Evolutionary conservation across 2,329 filamentous ascomycete species (phyloP).

Genomic region (Immersiporthe knoxdaviesiana): DNA sequence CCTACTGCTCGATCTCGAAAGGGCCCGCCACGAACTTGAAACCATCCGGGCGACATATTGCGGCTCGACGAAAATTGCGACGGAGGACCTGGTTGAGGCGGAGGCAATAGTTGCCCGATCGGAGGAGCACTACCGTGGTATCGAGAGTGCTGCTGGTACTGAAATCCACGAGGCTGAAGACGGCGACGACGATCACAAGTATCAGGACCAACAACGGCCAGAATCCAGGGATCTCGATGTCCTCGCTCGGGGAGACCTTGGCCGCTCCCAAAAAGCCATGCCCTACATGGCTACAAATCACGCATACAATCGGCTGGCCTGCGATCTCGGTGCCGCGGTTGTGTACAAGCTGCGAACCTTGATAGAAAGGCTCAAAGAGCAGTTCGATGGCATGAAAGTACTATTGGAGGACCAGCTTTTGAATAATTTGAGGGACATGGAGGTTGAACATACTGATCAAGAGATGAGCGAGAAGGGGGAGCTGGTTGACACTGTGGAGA

Average conservation of each 20-base stretch:
- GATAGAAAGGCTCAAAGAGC: too few species aligned
- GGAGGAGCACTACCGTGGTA: background rate
- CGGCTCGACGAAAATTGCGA: background rate
- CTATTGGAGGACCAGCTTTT: too few species aligned
- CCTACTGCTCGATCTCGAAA: background rate
- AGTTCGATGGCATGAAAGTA: too few species aligned
- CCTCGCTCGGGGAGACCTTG: background rate
- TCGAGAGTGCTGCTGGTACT: background rate
- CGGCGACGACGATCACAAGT: background rate
- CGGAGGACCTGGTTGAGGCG: rapidly evolving
- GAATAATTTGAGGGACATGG: too few species aligned
- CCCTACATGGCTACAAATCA: background rate
- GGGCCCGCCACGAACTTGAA: background rate
- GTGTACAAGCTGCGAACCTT: too few species aligned
- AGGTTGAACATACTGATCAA: too few species aligned
- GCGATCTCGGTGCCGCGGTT: background rate
- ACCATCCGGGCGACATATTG: background rate
- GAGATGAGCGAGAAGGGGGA: too few species aligned
- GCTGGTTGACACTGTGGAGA: too few species aligned
- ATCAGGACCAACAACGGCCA: background rate
- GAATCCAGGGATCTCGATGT: background rate
- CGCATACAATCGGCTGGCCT: background rate
- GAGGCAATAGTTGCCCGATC: background rate
- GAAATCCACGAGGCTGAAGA: background rate
- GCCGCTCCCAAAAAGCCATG: background rate